Evolutionary conservation across 2,329 filamentous ascomycete species (phyloP).

Genomic region (Mollisia scopiformis): DNA sequence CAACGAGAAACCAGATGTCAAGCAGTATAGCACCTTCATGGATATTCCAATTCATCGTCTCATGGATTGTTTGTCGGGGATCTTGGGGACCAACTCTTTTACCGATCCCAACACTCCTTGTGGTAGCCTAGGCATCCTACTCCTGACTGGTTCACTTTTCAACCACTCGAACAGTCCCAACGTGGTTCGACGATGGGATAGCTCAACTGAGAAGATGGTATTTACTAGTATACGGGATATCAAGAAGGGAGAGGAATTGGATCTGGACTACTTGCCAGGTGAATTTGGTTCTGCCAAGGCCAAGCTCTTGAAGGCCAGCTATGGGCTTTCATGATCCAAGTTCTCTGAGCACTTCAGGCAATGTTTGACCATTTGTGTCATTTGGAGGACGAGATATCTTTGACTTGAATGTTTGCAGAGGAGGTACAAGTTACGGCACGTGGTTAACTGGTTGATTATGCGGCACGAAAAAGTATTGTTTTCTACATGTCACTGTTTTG

Average conservation of each 20-base stretch:
- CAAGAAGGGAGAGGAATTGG: neutral
- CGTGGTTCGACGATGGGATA: neutral
- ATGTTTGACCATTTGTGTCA: too few relatives aligned
- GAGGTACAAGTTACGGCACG: too few relatives aligned
- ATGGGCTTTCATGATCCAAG: neutral
- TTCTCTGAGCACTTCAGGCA: too few relatives aligned
- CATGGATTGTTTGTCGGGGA: neutral
- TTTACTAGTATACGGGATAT: neutral
- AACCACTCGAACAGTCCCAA: neutral
- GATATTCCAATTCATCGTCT: neutral
- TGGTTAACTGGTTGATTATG: too few relatives aligned
- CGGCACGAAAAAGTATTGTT: too few relatives aligned
- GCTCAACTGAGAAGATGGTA: neutral
- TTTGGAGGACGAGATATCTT: too few relatives aligned
- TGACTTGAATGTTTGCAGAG: too few relatives aligned
- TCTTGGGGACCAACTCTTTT: neutral
- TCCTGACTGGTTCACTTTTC: neutral
- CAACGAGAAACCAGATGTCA: neutral
- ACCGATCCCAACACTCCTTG: neutral
- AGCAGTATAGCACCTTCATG: neutral
- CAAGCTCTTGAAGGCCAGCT: neutral
- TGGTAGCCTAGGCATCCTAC: neutral
- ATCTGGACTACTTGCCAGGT: neutral
- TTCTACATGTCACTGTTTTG: too few relatives aligned
- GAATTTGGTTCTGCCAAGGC: neutral